A percentile compares a stretch with the other conserved stretches of the same genome.
Evolutionary conservation across 1,284 basidiomycete genomes (phyloP).

Genomic region (Uromyces viciae-fabae): DNA sequence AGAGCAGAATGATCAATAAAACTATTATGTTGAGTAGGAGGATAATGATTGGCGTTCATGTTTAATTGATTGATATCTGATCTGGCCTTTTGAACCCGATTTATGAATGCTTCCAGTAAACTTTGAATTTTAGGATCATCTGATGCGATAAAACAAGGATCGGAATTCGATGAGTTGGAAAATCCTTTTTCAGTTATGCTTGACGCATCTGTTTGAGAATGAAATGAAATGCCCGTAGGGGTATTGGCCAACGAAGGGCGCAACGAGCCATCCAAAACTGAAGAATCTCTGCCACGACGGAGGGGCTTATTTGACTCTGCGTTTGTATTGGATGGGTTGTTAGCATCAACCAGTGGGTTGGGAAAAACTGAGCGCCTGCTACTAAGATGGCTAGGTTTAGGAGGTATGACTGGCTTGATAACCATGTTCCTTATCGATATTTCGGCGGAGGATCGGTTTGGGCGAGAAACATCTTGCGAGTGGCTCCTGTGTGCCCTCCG

Average conservation of each 20-base stretch:
- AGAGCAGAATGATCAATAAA: neutral
- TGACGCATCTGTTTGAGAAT: too few relatives aligned
- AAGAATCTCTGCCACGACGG: too few relatives aligned
- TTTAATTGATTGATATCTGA: conserved; percentile 11
- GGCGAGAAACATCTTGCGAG: too few relatives aligned
- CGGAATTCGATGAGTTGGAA: too few relatives aligned
- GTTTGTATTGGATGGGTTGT: neutral
- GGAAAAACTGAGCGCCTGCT: neutral
- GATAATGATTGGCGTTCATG: neutral
- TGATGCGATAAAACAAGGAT: too few relatives aligned
- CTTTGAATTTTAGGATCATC: conserved; percentile 9
- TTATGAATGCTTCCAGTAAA: conserved; percentile 11
- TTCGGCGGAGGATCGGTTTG: neutral
- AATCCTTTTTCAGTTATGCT: too few relatives aligned
- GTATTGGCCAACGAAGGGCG: too few relatives aligned
- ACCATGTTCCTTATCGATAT: neutral
- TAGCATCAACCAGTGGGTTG: neutral
- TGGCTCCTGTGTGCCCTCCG: too few relatives aligned
- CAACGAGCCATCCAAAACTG: too few relatives aligned
- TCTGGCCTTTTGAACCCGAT: conserved; percentile 17
- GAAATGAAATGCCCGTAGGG: too few relatives aligned
- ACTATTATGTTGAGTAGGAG: neutral
- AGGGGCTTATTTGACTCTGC: neutral
- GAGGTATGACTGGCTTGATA: neutral
- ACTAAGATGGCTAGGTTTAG: neutral